These are phyloP conservation scores for Hortaea sp. DNA, from an alignment of 2,329 filamentous ascomycete genomes.

Conservation along the genomic window DNA sequence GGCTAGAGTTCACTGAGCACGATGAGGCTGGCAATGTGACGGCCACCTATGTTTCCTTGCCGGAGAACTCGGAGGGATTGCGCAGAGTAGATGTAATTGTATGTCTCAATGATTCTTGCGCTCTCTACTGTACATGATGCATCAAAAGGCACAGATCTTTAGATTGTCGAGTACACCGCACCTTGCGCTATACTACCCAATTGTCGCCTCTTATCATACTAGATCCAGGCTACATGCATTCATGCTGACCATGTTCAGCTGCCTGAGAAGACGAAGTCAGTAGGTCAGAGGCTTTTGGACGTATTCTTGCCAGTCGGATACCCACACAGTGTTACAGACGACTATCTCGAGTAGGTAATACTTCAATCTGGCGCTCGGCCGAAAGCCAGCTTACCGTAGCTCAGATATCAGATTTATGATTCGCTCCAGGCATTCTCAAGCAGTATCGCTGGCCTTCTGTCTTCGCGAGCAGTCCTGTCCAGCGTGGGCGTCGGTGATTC, in stretches of 20 bases:
- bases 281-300: conserved; percentile 43
- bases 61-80: conserved; percentile 12
- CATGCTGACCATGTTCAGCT: conserved; percentile 4
- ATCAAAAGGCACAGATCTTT: too few species aligned
- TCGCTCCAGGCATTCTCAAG: conserved; percentile 78
- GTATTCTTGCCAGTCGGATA: conserved; percentile 83
- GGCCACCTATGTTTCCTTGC: conserved; percentile 40
- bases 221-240: neutral
- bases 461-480: conserved; percentile 68
- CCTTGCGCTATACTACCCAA: too few species aligned
- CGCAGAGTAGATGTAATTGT: conserved; percentile 40
- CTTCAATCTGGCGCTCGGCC: neutral
- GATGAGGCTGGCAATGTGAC: conserved; percentile 43
- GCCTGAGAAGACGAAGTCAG: conserved; percentile 12
- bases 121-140: too few species aligned
- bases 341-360: conserved; percentile 61
- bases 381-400: conserved; percentile 1
- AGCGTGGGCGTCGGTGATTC: conserved; percentile 78
- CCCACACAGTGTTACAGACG: conserved; percentile 72
- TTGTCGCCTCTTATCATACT: neutral
- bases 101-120: conserved; percentile 2
- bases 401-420: conserved; percentile 39
- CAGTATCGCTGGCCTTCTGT: conserved; percentile 68
- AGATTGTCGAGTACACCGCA: too few species aligned
- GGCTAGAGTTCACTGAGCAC: conserved; percentile 25